Conservation (phyloP, 2,329 filamentous ascomycete species). For the Neoascochyta sp. region DNA sequence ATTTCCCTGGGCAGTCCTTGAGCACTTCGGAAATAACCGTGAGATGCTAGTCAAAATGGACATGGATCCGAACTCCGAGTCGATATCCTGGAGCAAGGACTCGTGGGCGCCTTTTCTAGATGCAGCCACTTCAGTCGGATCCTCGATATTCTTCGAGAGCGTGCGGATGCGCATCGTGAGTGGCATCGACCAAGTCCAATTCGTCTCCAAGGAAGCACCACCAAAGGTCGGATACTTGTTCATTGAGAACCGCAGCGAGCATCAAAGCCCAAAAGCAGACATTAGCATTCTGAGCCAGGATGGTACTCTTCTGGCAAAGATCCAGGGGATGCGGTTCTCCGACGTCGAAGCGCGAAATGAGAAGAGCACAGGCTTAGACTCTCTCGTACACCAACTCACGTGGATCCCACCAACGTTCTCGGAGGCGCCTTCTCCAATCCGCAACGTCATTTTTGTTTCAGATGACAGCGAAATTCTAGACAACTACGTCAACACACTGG, state of each 20-base stretch:
- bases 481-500: slow-evolving; percentile 16
- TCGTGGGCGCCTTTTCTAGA: slow-evolving; percentile 44
- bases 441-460: slow-evolving; percentile 24
- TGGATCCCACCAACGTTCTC: slow-evolving; percentile 39
- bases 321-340: slow-evolving; percentile 40
- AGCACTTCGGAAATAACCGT: slow-evolving; percentile 38
- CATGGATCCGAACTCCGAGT: slow-evolving; percentile 19
- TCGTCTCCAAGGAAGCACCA: slow-evolving; percentile 12
- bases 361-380: slow-evolving; percentile 20
- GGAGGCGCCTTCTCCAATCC: slow-evolving; percentile 27
- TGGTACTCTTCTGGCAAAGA: slow-evolving; percentile 31
- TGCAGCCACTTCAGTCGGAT: slow-evolving; percentile 44
- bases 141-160: slow-evolving; percentile 40
- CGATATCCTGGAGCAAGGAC: slow-evolving; percentile 22
- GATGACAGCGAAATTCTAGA: slow-evolving; percentile 14
- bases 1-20: slow-evolving; percentile 43
- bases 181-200: slow-evolving; percentile 27
- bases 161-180: slow-evolving; percentile 40
- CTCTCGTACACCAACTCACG: slow-evolving; percentile 38
- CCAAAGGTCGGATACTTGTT: slow-evolving; percentile 39
- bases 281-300: slow-evolving; percentile 27
- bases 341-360: slow-evolving; percentile 37
- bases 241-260: slow-evolving; percentile 27
- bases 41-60: slow-evolving; percentile 45
- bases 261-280: slow-evolving; percentile 23